These are phyloP conservation scores for Opeltia flavorubescens DNA, from an alignment of 495 filamentous ascomycete genomes.

Conservation along the genomic window DNA sequence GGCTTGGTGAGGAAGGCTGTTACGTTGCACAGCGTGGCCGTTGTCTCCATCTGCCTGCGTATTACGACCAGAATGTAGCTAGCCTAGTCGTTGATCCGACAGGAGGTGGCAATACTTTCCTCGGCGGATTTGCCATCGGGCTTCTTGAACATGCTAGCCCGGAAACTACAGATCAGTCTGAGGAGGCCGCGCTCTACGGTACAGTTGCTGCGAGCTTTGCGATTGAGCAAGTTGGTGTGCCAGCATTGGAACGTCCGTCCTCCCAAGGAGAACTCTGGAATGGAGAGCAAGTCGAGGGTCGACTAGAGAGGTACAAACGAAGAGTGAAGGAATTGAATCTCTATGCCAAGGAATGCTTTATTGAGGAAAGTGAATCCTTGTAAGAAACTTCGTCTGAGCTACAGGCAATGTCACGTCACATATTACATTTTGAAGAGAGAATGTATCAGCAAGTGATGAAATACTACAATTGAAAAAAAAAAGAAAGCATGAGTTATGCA, in stretches of 20 bases:
- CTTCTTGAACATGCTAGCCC: background rate
- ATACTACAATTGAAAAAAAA: too few species aligned
- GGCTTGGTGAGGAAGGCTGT: slow-evolving; percentile 46
- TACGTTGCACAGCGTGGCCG: slow-evolving; percentile 28
- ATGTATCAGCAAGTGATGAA: too few species aligned
- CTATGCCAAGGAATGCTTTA: too few species aligned
- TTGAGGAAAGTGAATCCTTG: too few species aligned
- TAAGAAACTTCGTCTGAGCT: too few species aligned
- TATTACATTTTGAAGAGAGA: too few species aligned
- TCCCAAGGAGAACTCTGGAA: slow-evolving; percentile 67
- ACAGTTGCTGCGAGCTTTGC: slow-evolving; percentile 84
- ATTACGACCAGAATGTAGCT: slow-evolving; percentile 28
- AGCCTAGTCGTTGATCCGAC: slow-evolving; percentile 74
- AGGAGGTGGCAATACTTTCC: slow-evolving; percentile 87
- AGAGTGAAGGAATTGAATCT: background rate
- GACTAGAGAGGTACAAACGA: background rate
- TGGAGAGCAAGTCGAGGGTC: slow-evolving; percentile 23
- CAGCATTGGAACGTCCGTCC: slow-evolving; percentile 35
- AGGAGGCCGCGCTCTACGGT: slow-evolving; percentile 49
- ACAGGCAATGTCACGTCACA: too few species aligned
- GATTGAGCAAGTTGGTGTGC: slow-evolving; percentile 86
- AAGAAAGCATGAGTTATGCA: too few species aligned
- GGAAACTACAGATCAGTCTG: background rate
- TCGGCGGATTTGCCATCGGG: slow-evolving; percentile 43
- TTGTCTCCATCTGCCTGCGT: slow-evolving; percentile 39